Base-by-base conservation (phyloP, 306 rosid genomes). In the Lagenaria siceraria region DNA sequence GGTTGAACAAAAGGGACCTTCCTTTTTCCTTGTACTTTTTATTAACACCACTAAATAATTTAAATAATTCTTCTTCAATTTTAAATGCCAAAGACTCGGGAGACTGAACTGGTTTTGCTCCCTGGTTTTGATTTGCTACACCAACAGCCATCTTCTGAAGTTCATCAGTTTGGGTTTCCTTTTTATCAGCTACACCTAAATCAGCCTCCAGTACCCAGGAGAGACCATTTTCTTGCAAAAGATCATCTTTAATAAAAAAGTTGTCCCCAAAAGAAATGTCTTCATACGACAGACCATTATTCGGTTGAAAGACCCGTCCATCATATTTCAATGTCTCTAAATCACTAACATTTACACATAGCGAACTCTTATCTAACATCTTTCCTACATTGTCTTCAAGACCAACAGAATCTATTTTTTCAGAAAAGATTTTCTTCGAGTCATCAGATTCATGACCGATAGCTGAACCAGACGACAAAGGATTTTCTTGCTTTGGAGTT, bases 11-110 rank as follows among this genome's bases (percentile, higher is more conserved):
- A 82, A 96, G 99, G 65, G 99, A 96, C 83, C 99, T 92, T 49
- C 99, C 99, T 86, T 88, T 96, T 87, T 96, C 99, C 81, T 96
- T 96, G 86, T 96, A 96, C 89, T 96, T 96, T 86, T 96, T 96
- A 87, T 96, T 96, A 82, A 90, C 99, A 80, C 99, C 99, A 61
- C 92, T 90, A 87, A 92, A 96, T 77, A 96, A 85, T 84, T 92
- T 96, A 86, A 92, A 96, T 40, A 92, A 88, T 78, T 96, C 98
- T 61, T 40, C 91, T 83, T 96, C 99, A 53, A 96, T 89, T 80
- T 84, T 80, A 70, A 80, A 80, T 0, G 99, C 98, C 80, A 96
- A 74, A 75, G 80, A 66, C 77, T 91, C 87, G 35, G 94, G 93
- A 66, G 87, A 79, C 59, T 76, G 82, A 79, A 29, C 35, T 14